Base-by-base conservation (phyloP, 257 asterid species). In the Avicennia marina region DNA sequence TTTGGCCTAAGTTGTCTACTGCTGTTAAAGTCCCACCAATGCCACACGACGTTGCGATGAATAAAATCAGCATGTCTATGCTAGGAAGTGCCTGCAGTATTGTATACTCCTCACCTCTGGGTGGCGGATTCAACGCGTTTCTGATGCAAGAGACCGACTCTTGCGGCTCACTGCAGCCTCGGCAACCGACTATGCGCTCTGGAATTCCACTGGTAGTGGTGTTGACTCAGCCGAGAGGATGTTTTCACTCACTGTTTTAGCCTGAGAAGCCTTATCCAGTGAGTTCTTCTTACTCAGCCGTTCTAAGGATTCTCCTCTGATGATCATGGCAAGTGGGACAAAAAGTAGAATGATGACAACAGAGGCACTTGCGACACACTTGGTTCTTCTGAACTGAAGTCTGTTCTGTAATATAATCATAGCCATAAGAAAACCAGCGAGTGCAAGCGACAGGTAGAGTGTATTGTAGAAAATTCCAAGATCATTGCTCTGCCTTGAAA, bases 11-110 rank as follows among this genome's bases (percentile, higher is more conserved):
- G 48, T 77, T 79, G 51, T 83, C 83, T 24, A 79, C 70, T 0
- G 81, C 84, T 0, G 90, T 83, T 1, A 83, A 55, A 1, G 87
- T 75, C 0, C 91, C 87, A 0, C 91, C 85, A 20, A 75, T 64
- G 0, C 85, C 91, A 49, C 65, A 61, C 0, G 77, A 67, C 9
- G 73, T 66, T 0, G 74, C 62, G 6, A 46, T 18, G 36, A 82
- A 73, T 0, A 82, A 71, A 36, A 77, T 59, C 12, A 79, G 9
- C 87, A 79, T 72, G 68, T 82, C 83, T 1, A 77, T 50, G 64
- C 86, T 79, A 38, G 72, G 72, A 1, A 82, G 36, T 2, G 82
- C 87, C 64, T 80, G 91, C 8, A 77, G 48, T 12, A 83, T 72
- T 7, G 67, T 75, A 66, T 77, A 70, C 47, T 83, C 87, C 12